Evolutionary conservation across 192 early-diverging fungal genomes (phyloP).

Genomic region (Phlyctochytrium arcticum): DNA sequence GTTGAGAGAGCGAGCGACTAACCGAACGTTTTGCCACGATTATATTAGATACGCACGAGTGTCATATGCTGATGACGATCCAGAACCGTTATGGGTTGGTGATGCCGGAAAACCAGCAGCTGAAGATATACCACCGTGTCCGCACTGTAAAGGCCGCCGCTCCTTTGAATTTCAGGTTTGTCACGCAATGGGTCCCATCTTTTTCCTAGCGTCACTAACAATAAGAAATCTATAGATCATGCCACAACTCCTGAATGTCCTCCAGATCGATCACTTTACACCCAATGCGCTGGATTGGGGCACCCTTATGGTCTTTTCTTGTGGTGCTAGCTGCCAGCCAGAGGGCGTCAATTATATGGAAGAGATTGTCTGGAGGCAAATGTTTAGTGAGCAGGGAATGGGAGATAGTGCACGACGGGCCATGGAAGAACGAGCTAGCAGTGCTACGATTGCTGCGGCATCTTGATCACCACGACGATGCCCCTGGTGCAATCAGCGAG

Average conservation of each 20-base stretch:
- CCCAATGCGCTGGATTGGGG: slow-evolving; percentile 85
- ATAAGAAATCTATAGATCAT: slow-evolving; percentile 51
- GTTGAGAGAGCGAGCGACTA: too few species aligned
- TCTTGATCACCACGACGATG: too few species aligned
- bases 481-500: too few species aligned
- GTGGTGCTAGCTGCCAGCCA: slow-evolving; percentile 69
- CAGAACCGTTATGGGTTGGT: slow-evolving; percentile 77
- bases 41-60: slow-evolving; percentile 70
- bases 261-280: slow-evolving; percentile 67
- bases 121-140: slow-evolving; percentile 62
- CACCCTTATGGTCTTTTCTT: slow-evolving; percentile 81
- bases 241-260: slow-evolving; percentile 80
- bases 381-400: slow-evolving; percentile 82
- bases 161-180: slow-evolving; percentile 88
- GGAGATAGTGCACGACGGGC: slow-evolving; percentile 33
- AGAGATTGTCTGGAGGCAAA: slow-evolving; percentile 71
- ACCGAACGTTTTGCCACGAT: too few species aligned
- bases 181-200: neutral
- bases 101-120: slow-evolving; percentile 56
- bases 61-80: slow-evolving; percentile 48
- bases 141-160: slow-evolving; percentile 63
- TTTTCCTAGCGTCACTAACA: neutral
- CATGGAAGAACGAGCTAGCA: slow-evolving; percentile 9
- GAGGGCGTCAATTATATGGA: slow-evolving; percentile 47
- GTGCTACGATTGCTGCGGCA: too few species aligned